Conservation (phyloP, 768 basidiomycete species). For the Lactarius deliciosus region DNA sequence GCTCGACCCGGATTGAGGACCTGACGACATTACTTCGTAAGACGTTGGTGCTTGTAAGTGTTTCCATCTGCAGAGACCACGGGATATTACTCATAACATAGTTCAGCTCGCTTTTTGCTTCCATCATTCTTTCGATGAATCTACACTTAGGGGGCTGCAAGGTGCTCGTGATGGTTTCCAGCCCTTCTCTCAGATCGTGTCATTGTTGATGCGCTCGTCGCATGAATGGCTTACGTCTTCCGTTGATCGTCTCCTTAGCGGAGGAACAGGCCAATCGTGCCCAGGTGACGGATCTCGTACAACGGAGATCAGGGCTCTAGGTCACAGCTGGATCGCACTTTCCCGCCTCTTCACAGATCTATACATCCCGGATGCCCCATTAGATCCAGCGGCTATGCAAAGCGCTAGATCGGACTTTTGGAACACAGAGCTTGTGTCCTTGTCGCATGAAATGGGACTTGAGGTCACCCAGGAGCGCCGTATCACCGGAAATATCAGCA, state of each 20-base stretch:
- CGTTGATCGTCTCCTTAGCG: conserved; percentile 12
- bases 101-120: conserved; percentile 24
- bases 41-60: conserved; percentile 14
- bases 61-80: no score
- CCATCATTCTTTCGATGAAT: conserved; percentile 23
- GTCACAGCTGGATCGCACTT: conserved; percentile 59
- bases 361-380: conserved; percentile 77
- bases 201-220: conserved; percentile 19
- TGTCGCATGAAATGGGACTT: conserved; percentile 52
- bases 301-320: conserved; percentile 34
- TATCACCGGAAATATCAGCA: conserved; percentile 55
- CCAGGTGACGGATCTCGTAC: conserved; percentile 10
- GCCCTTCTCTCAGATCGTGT: conserved; percentile 14
- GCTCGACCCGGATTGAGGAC: conserved; percentile 17
- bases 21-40: conserved; percentile 14
- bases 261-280: neutral
- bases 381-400: conserved; percentile 80
- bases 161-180: neutral
- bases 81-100: neutral
- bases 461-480: conserved; percentile 56
- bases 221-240: conserved; percentile 17
- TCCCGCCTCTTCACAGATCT: conserved; percentile 62
- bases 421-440: conserved; percentile 40
- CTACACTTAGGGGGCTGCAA: conserved; percentile 13
- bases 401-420: conserved; percentile 47